Conservation (phyloP, 2,329 filamentous ascomycete genomes). For the Phialophora macrospora region DNA sequence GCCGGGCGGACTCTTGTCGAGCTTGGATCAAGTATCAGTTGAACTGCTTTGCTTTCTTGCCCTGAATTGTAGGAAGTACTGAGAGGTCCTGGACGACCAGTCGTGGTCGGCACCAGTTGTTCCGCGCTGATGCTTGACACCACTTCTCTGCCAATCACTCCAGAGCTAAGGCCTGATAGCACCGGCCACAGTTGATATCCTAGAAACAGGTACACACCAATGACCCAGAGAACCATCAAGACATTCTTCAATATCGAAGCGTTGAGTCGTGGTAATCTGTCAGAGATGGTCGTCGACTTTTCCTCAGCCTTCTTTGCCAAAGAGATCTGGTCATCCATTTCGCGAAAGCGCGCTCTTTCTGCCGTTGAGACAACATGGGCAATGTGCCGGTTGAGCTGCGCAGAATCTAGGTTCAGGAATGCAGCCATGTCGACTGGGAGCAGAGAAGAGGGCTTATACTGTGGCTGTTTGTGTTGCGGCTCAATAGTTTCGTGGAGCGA, state of each 20-base stretch:
- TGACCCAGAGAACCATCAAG: constrained; percentile 21
- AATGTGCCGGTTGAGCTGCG: constrained; percentile 54
- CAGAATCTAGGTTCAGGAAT: constrained; percentile 54
- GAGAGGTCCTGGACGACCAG: background rate
- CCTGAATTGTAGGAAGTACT: background rate
- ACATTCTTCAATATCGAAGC: constrained; percentile 16
- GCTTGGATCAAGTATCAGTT: constrained; percentile 13
- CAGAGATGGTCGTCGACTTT: background rate
- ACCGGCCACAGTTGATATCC: constrained; percentile 23
- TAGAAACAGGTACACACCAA: constrained; percentile 24
- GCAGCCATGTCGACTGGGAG: constrained; percentile 55
- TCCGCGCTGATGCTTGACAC: background rate
- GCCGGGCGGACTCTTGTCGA: constrained; percentile 4
- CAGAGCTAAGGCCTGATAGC: constrained; percentile 8
- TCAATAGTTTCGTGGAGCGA: constrained; percentile 52
- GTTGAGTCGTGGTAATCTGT: background rate
- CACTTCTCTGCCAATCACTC: background rate
- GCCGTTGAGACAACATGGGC: constrained; percentile 45
- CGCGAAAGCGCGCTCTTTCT: background rate
- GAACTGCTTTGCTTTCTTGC: background rate
- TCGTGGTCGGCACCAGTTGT: background rate
- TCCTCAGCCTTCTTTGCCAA: background rate
- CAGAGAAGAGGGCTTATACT: constrained; percentile 37
- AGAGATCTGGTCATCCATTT: background rate
- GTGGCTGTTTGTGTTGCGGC: constrained; percentile 21